Conservation (phyloP, 1,284 basidiomycete genomes). For the Abortiporus biennis region DNA sequence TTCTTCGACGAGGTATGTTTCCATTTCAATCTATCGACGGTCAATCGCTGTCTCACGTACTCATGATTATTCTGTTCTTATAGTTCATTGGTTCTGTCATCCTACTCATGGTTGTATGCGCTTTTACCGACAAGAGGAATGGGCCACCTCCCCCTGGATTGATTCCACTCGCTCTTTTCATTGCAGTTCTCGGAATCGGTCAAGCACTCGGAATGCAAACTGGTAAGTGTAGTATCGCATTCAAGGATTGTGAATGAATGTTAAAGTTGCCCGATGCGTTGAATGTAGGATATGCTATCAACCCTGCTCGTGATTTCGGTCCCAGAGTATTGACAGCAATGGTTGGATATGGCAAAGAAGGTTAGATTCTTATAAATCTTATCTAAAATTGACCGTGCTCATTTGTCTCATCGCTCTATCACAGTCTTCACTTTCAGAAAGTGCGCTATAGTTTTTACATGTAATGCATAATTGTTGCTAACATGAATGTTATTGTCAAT, state of each 20-base stretch:
- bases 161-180: slow-evolving; percentile 48
- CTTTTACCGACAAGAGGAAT: slow-evolving; percentile 41
- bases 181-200: slow-evolving; percentile 49
- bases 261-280: not conserved
- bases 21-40: not conserved
- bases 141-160: slow-evolving; percentile 37
- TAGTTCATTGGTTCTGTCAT: slow-evolving; percentile 56
- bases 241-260: not conserved
- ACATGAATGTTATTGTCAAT: slow-evolving; percentile 10
- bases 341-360: slow-evolving; percentile 16
- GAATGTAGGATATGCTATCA: slow-evolving; percentile 13
- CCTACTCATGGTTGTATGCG: slow-evolving; percentile 41
- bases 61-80: not conserved
- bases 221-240: slow-evolving; percentile 13
- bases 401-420: not conserved
- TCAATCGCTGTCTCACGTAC: not conserved
- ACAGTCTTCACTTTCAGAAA: slow-evolving; percentile 39
- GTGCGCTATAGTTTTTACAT: slow-evolving; percentile 10
- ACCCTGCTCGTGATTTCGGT: slow-evolving; percentile 16
- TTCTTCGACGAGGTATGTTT: slow-evolving; percentile 54
- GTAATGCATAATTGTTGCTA: not conserved
- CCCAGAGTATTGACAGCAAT: slow-evolving; percentile 15
- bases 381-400: slow-evolving; percentile 2
- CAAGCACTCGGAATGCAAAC: slow-evolving; percentile 54
- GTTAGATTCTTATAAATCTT: slow-evolving; percentile 33